Percentiles rank a stretch among this genome's conserved stretches.
phyloP scores from a whole-genome alignment of 225 moss, liverwort and hornwort species.

The Lunularia cruciata region DNA sequence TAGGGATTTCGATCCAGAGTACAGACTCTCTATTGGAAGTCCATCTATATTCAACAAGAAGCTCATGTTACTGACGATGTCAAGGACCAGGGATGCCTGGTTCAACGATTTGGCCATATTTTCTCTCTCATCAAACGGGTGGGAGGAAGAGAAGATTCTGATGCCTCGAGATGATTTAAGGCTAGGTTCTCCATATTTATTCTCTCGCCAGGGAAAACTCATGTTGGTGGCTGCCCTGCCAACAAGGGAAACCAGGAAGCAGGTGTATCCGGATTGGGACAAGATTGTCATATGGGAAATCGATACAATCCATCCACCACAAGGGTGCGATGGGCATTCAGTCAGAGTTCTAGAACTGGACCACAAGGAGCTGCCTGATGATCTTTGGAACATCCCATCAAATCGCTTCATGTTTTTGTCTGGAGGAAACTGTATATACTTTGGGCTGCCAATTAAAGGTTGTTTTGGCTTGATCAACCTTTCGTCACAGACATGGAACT shows the following conservation, averaged over 20 bases:
- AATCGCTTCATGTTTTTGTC: slow-evolving; percentile 30
- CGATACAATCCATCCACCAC: not conserved
- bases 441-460: slow-evolving; percentile 36
- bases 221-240: slow-evolving; percentile 27
- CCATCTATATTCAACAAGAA: slow-evolving; percentile 16
- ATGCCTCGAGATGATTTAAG: slow-evolving; percentile 27
- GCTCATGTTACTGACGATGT: slow-evolving; percentile 27
- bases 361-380: not conserved
- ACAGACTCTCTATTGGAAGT: slow-evolving; percentile 31
- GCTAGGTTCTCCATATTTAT: slow-evolving; percentile 30
- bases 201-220: slow-evolving; percentile 20
- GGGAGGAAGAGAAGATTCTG: slow-evolving; percentile 17
- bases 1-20: slow-evolving; percentile 22
- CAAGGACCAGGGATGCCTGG: not conserved
- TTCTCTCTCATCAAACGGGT: slow-evolving; percentile 10
- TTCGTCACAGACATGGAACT: slow-evolving; percentile 14
- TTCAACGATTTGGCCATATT: slow-evolving; percentile 31
- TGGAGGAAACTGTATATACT: slow-evolving; percentile 31
- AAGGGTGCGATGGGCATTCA: slow-evolving; percentile 26
- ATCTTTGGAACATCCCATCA: slow-evolving; percentile 1
- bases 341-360: slow-evolving; percentile 28
- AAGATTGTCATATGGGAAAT: slow-evolving; percentile 41
- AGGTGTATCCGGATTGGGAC: slow-evolving; percentile 11
- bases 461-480: slow-evolving; percentile 35
- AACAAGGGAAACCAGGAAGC: too few relatives aligned